Conservation (phyloP, 2,329 filamentous ascomycete species). For the Microdochium trichocladiopsis region DNA sequence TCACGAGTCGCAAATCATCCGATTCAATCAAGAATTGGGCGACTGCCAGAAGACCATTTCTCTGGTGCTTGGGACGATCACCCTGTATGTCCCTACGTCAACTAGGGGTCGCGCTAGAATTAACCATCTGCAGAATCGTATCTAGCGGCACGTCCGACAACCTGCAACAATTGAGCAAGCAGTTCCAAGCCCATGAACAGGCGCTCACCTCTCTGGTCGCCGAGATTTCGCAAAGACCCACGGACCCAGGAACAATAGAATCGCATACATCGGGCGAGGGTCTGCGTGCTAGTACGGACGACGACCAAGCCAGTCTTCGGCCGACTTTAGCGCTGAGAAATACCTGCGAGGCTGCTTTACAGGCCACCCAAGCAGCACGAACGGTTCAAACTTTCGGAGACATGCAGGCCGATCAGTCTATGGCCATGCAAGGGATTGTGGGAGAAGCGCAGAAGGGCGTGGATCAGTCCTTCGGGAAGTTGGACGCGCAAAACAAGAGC, state of each 20-base stretch:
- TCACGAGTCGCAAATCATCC: conserved; percentile 5
- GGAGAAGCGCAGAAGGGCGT: conserved; percentile 6
- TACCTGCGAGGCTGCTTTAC: conserved; percentile 5
- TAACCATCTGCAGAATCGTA: conserved; percentile 4
- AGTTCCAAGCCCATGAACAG: conserved; percentile 5
- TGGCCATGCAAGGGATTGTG: conserved; percentile 7
- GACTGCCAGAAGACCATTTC: conserved; percentile 9
- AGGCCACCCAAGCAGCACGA: conserved; percentile 3
- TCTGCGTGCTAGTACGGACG: background rate
- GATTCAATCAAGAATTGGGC: conserved; percentile 6
- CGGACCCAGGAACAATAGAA: conserved; percentile 3
- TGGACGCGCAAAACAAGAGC: conserved; percentile 2
- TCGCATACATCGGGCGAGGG: background rate
- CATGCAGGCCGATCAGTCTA: conserved; percentile 6
- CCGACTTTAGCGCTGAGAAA: conserved; percentile 3
- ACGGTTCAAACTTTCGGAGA: conserved; percentile 7
- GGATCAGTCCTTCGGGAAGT: conserved; percentile 5
- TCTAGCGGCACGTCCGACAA: conserved; percentile 3
- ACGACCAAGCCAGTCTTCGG: conserved; percentile 2
- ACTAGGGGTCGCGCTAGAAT: background rate
- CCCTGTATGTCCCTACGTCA: conserved; percentile 2
- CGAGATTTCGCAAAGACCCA: conserved; percentile 3
- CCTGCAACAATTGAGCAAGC: conserved; percentile 4
- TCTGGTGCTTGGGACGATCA: conserved; percentile 6
- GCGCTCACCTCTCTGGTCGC: conserved; percentile 5